Conservation (phyloP, 2,329 filamentous ascomycete genomes). For the Talaromyces funiculosus region DNA sequence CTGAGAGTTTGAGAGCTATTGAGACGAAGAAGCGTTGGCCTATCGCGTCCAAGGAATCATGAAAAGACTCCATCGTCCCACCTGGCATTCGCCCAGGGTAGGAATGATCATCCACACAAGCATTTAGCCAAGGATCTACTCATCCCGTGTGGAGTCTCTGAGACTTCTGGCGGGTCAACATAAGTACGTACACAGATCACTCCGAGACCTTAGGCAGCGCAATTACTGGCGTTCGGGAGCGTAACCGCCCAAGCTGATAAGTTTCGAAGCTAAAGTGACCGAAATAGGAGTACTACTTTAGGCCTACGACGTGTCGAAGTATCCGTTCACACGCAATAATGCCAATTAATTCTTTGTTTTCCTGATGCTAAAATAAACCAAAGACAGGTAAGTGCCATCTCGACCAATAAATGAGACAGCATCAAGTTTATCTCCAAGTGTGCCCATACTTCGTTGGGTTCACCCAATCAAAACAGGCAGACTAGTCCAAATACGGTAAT, state of each 20-base stretch:
- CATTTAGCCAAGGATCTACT: constrained; percentile 3
- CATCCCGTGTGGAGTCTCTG: neutral
- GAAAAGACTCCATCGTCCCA: neutral
- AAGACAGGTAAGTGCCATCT: too few species aligned
- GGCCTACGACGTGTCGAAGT: neutral
- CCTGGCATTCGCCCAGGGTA: neutral
- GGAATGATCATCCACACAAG: constrained; percentile 1
- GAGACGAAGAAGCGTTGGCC: neutral
- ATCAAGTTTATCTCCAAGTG: neutral
- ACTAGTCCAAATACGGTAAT: neutral
- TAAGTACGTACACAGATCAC: neutral
- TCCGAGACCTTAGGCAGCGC: neutral
- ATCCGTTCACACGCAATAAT: too few species aligned
- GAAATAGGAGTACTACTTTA: neutral
- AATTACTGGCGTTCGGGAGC: neutral
- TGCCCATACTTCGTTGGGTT: neutral
- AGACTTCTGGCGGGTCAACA: too few species aligned
- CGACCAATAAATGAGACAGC: too few species aligned
- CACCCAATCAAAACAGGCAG: neutral
- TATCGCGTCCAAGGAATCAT: neutral
- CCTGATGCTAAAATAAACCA: too few species aligned
- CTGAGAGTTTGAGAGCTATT: neutral
- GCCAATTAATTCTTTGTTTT: too few species aligned
- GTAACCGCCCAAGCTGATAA: neutral
- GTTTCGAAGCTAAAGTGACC: neutral